A percentile compares a stretch with the other conserved stretches of the same genome.
These are phyloP conservation scores for Crithidia brevicula DNA, from an alignment of 208 protist genomes.

Conservation along the genomic window DNA sequence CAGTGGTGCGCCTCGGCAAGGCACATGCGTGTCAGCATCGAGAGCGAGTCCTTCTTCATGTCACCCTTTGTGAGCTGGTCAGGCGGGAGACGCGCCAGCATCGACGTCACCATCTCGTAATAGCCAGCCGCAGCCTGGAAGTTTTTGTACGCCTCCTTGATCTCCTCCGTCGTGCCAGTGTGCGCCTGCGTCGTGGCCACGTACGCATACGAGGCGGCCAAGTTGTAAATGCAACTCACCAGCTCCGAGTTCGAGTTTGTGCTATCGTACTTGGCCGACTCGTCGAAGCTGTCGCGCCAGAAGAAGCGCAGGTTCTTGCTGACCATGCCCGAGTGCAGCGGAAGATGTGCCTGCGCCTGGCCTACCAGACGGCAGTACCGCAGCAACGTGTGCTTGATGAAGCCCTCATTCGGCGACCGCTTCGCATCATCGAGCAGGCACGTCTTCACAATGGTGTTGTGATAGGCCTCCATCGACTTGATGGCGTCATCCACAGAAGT, in stretches of 20 bases:
- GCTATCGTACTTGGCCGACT: slow-evolving; percentile 60
- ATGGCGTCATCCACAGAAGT: slow-evolving; percentile 59
- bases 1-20: slow-evolving; percentile 80
- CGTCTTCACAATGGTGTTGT: slow-evolving; percentile 71
- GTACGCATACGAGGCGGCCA: slow-evolving; percentile 72
- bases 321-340: slow-evolving; percentile 56
- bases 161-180: slow-evolving; percentile 46
- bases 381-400: slow-evolving; percentile 69
- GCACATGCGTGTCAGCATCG: slow-evolving; percentile 53
- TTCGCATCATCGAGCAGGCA: slow-evolving; percentile 55
- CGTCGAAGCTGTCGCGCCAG: slow-evolving; percentile 79
- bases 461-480: slow-evolving; percentile 67
- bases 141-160: slow-evolving; percentile 70
- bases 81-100: slow-evolving; percentile 62
- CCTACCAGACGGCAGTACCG: slow-evolving; percentile 74
- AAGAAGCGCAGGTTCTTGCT: slow-evolving; percentile 62
- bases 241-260: slow-evolving; percentile 77
- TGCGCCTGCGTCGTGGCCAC: slow-evolving; percentile 53
- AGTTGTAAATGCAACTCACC: slow-evolving; percentile 83
- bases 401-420: slow-evolving; percentile 52
- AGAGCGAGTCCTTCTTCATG: slow-evolving; percentile 62
- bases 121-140: slow-evolving; percentile 88
- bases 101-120: slow-evolving; percentile 66
- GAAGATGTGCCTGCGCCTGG: slow-evolving; percentile 82
- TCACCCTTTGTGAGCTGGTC: slow-evolving; percentile 69